Evolutionary conservation across 805 yeast species (phyloP), one percentile per base, ranked within the genome.

Genomic region (Groenewaldozyma tartarivorans): DNA sequence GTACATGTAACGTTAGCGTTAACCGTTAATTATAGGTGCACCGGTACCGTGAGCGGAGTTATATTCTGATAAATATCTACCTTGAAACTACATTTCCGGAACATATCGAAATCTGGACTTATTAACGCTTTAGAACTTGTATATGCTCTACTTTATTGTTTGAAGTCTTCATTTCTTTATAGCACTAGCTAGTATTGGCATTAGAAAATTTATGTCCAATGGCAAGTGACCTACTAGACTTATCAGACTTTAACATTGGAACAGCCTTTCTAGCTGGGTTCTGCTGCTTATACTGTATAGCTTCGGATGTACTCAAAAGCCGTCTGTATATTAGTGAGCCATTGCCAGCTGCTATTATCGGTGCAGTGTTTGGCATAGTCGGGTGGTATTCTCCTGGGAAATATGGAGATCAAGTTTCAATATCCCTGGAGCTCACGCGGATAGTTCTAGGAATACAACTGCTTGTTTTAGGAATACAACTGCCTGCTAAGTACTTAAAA

Each of bases 381-480:
- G 57, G 66, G 33, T 76, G 82, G 80, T 68, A 77, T 42, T 57
- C 68, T 43, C 82, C 82, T 2, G 49, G 63, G 1, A 57, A 68
- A 4, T 75, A 81, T 1, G 71, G 75, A 43, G 58, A 71, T 27
- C 46, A 46, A 9, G 72, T 69, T 39, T 64, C 64, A 39, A 66
- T 78, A 36, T 76, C 83, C 1, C 57, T 74, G 48, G 80, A 77
- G 46, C 64, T 78, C 26, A 67, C 80, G 45, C 63, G 86, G 33
- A 71, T 81, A 2, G 79, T 80, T 11, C 63, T 80, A 46, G 77
- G 81, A 49, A 73, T 81, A 45, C 87, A 81, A 63, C 76, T 80
- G 36, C 78, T 77, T 42, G 77, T 84, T 2, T 82, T 78, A 29
- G 80, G 85, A 2, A 83, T 79, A 26, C 85, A 80, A 57, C 66